Conservation (phyloP, 73 alveolate species). For the Breviolum minutum region DNA sequence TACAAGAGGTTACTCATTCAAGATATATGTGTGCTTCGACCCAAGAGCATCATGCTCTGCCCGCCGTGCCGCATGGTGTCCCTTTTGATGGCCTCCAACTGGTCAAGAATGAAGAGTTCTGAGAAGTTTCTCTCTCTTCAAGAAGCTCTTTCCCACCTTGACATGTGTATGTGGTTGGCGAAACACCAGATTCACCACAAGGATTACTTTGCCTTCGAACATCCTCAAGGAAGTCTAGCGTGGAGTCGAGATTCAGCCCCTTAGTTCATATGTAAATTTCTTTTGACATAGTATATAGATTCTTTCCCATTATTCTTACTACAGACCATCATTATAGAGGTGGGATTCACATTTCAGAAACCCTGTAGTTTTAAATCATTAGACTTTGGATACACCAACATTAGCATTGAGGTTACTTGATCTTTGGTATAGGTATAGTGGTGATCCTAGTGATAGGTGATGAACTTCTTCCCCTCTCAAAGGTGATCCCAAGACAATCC, state of each 20-base stretch:
- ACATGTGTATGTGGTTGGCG: neutral
- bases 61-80: neutral
- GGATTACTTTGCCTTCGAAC: neutral
- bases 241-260: neutral
- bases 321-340: too few species aligned
- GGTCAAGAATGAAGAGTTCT: neutral
- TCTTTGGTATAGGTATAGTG: too few species aligned
- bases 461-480: too few species aligned
- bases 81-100: neutral
- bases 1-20: neutral
- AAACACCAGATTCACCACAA: neutral
- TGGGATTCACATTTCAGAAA: too few species aligned
- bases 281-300: too few species aligned
- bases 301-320: too few species aligned
- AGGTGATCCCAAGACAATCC: too few species aligned
- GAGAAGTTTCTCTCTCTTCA: neutral
- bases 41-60: neutral
- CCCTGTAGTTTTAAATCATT: too few species aligned
- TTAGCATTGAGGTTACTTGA: too few species aligned
- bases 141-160: neutral
- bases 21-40: neutral
- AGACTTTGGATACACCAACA: neutral
- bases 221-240: slow-evolving; percentile 6
- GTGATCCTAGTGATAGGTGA: too few species aligned
- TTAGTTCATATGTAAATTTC: neutral